Conservation (phyloP, 2,329 filamentous ascomycete genomes). For the Fusarium palustre region DNA sequence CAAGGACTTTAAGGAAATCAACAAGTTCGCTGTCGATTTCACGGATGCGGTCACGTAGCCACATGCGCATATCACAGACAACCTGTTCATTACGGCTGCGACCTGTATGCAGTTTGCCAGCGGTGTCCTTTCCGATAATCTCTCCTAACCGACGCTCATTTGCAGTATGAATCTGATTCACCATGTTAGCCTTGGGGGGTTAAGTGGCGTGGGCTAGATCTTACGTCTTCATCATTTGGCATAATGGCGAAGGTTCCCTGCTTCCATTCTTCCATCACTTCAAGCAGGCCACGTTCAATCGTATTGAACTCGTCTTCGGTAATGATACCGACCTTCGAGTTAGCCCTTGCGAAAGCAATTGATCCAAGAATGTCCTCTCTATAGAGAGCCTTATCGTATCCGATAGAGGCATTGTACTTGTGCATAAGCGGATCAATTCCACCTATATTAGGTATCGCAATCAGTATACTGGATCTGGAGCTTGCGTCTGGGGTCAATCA, state of each 20-base stretch:
- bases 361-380: constrained; percentile 83
- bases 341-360: constrained; percentile 86
- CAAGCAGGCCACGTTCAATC: constrained; percentile 78
- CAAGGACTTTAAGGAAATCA: constrained; percentile 75
- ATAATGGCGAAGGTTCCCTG: constrained; percentile 63
- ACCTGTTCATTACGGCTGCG: constrained; percentile 92
- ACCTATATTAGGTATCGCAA: constrained; percentile 33
- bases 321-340: constrained; percentile 79
- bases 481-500: constrained; percentile 17
- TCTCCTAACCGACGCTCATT: constrained; percentile 81
- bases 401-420: constrained; percentile 81
- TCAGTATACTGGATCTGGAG: constrained; percentile 48
- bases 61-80: constrained; percentile 89
- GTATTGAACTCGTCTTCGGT: constrained; percentile 76
- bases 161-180: constrained; percentile 67
- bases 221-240: constrained; percentile 64
- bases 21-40: constrained; percentile 76
- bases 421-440: constrained; percentile 88
- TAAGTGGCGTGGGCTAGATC: constrained; percentile 15
- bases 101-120: constrained; percentile 89
- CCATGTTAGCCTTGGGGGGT: constrained; percentile 34
- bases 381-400: constrained; percentile 81
- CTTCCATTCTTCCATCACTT: constrained; percentile 68
- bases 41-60: constrained; percentile 80
- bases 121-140: constrained; percentile 86